Evolutionary conservation across 768 basidiomycete genomes (phyloP), one percentile per base, ranked within the genome.

Genomic region (Tulasnella sp.): DNA sequence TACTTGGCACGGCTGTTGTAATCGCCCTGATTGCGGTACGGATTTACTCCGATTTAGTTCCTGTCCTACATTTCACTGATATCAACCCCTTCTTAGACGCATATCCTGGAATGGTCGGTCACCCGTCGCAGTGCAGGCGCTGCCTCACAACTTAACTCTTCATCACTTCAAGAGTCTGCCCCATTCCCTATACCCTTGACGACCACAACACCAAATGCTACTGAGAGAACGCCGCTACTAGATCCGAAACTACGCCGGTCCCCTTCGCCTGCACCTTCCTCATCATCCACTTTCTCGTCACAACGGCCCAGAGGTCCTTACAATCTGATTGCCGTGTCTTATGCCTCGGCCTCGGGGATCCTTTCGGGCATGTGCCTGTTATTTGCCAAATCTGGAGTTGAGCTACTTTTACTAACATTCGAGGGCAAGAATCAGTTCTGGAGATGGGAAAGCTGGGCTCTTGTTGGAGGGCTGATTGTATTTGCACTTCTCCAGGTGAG

Each of bases 381-480:
- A 13, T 86, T 93, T 56, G 91, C 91, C 13, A 96, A 96, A 69
- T 87, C 87, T 54, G 90, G 87, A 2, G 85, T 91, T 9, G 89
- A 93, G 65, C 70, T 96, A 7, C 70, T 93, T 6, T 67, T 96
- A 52, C 67, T 91, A 29, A 89, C 88, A 0, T 56, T 89, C 22
- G 65, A 72, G 4, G 84, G 83, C 6, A 63, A 79, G 31, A 87
- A 87, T 59, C 86, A 90, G 65, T 88, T 85, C 60, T 81, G 77
- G 75, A 68, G 78, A 47, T 87, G 83, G 83, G 74, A 87, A 64
- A 70, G 82, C 0, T 95, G 89, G 89, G 67, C 80, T 29, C 72
- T 95, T 19, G 69, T 91, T 2, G 65, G 79, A 19, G 80, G 81
- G 1, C 68, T 95, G 13, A 72, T 77, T 20, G 67, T 73, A 0